Evolutionary conservation across 1,284 basidiomycete species (phyloP), one percentile per base, ranked within the genome.

Genomic region (Ceratobasidium sp.): DNA sequence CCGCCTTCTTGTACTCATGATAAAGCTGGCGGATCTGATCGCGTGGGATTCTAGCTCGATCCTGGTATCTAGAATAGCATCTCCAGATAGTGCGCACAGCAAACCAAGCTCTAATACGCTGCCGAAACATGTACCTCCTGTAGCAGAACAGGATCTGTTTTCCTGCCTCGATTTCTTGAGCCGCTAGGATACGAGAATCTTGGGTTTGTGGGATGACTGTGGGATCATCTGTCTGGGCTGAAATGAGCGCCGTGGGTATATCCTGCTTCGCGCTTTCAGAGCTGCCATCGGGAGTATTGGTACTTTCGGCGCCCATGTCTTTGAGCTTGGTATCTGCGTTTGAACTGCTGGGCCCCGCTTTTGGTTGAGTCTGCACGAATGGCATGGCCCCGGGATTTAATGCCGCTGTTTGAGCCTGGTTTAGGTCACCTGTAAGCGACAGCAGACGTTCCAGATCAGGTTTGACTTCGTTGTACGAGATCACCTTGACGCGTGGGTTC

Each of bases 1-100:
- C 45, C n/a, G 59, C 57, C 34, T 71, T 59, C 32, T 71, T 59
- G 57, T 71, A 71, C 18, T 71, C 69, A 3, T 52, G 4, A 10
- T 71, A 45, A 21, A 71, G 32, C 21, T 50, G 26, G 3, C 55
- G 69, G 23, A 70, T 46, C n/a, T 14, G 41, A 2, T 58, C 67
- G 14, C 36, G 52, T n/a, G 30, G 14, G 6, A 48, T 45, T 48
- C 28, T 58, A 21, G 16, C 16, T 9, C 67, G 67, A 3, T 18
- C 41, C 18, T 28, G 26, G 26, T 70, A 48, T 58, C 46, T 41
- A 50, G 45, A 39, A 32, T 71, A 71, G 36, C 28, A 59, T 12
- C 5, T 5, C 69, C 69, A 59, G 32, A 71, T 71, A 9, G 30
- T 71, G 14, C 45, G 43, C 21, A 60, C 45, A 8, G 57, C 57